A percentile compares a stretch with the other conserved stretches of the same genome.
Conservation (phyloP, 2,329 filamentous ascomycete genomes). For the Bimuria novae-zelandiae region DNA sequence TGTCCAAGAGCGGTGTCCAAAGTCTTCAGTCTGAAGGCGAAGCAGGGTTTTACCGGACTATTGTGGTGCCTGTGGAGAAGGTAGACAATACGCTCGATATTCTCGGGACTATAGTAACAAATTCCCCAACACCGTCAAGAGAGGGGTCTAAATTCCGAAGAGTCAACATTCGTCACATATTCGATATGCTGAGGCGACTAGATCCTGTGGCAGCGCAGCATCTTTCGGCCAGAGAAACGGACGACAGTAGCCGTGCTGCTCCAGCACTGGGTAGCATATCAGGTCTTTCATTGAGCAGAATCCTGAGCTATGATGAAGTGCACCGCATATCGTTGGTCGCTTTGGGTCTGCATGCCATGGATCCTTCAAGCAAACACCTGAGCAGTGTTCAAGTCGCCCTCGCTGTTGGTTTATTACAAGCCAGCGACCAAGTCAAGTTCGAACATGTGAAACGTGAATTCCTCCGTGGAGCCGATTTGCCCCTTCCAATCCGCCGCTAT, state of each 20-base stretch:
- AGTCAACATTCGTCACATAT: conserved; percentile 69
- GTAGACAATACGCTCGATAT: background rate
- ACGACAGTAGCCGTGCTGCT: conserved; percentile 24
- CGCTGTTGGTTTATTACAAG: conserved; percentile 49
- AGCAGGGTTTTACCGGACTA: conserved; percentile 39
- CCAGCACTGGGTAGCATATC: conserved; percentile 24
- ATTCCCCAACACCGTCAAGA: conserved; percentile 5
- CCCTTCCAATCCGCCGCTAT: background rate
- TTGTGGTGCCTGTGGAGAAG: conserved; percentile 35
- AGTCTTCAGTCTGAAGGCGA: conserved; percentile 51
- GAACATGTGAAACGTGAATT: conserved; percentile 33
- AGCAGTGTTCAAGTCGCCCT: conserved; percentile 48
- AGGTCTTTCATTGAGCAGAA: conserved; percentile 47
- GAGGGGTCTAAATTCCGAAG: conserved; percentile 41
- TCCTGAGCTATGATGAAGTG: conserved; percentile 64
- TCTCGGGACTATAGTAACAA: background rate
- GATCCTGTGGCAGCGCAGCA: conserved; percentile 39
- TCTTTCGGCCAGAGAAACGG: conserved; percentile 30
- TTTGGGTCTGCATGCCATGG: conserved; percentile 49
- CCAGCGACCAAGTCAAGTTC: conserved; percentile 55
- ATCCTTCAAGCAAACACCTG: conserved; percentile 29
- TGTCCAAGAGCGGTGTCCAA: conserved; percentile 51
- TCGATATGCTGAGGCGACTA: conserved; percentile 62
- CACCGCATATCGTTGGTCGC: conserved; percentile 62
- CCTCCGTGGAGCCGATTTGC: background rate